These are phyloP conservation scores for Phanerochaete carnosa DNA, from an alignment of 768 basidiomycete species.

Conservation along the genomic window DNA sequence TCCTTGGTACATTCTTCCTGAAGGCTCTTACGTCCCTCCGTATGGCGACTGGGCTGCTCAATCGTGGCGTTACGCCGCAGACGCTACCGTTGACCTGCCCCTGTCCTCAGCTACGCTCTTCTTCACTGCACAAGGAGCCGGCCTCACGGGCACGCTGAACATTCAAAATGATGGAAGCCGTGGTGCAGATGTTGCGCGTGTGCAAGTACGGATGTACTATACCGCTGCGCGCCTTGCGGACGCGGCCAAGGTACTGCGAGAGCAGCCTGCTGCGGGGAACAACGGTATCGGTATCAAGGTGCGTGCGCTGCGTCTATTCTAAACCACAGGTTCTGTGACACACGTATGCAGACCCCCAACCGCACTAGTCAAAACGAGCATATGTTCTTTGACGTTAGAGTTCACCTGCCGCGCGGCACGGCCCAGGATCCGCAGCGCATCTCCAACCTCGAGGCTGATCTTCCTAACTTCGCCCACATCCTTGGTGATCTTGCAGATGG, in stretches of 20 bases:
- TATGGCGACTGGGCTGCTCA: background rate
- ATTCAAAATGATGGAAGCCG: conserved; percentile 6
- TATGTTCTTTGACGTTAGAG: conserved; percentile 9
- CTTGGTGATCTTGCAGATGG: conserved; percentile 9
- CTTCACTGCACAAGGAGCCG: conserved; percentile 13
- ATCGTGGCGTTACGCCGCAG: background rate
- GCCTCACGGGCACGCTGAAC: conserved; percentile 12
- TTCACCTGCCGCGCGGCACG: background rate
- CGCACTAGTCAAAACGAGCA: background rate
- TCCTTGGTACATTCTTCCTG: background rate
- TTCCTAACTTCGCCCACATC: conserved; percentile 15
- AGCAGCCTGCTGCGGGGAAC: conserved; percentile 13
- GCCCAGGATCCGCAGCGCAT: background rate
- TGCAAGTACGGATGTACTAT: conserved; percentile 13
- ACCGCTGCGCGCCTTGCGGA: background rate
- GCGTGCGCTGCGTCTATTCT: background rate
- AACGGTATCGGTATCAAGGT: conserved; percentile 29
- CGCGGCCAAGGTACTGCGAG: conserved; percentile 9
- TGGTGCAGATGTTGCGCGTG: conserved; percentile 5
- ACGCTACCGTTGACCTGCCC: conserved; percentile 14
- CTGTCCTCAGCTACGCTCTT: conserved; percentile 17
- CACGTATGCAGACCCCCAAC: conserved; percentile 1
- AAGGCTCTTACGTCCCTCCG: background rate
- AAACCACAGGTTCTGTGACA: background rate
- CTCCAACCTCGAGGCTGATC: conserved; percentile 10